phyloP scores from a whole-genome alignment of 2,329 filamentous ascomycete species.

The Esteya vermicola region DNA sequence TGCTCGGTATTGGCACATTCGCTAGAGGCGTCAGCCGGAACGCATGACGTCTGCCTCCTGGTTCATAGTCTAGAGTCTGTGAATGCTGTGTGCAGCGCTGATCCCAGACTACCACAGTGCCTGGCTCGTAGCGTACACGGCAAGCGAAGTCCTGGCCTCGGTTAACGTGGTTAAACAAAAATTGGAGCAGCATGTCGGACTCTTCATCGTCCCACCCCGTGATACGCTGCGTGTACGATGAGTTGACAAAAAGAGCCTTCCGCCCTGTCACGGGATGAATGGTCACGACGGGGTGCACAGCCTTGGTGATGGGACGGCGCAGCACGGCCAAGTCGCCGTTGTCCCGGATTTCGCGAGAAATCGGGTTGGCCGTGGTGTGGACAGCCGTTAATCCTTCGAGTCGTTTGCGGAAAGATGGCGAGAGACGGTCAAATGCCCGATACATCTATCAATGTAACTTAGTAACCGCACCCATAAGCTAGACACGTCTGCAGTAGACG shows the following conservation, averaged over 20 bases:
- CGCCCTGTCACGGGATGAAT: conserved; percentile 74
- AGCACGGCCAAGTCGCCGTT: conserved; percentile 13
- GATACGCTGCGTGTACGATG: conserved; percentile 41
- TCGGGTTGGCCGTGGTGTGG: conserved; percentile 28
- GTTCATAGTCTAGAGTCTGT: conserved; percentile 11
- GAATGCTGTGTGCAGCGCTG: conserved; percentile 13
- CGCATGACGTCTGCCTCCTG: conserved; percentile 10
- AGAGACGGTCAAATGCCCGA: conserved; percentile 62
- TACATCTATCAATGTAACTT: conserved; percentile 26
- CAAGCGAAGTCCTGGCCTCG: conserved; percentile 31
- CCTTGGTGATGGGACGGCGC: conserved; percentile 36
- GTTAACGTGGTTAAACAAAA: conserved; percentile 28
- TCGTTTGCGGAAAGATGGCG: conserved; percentile 58
- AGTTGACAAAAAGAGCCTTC: conserved; percentile 70
- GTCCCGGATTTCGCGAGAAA: conserved; percentile 9
- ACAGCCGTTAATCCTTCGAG: conserved; percentile 71
- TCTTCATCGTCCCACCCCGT: conserved; percentile 78
- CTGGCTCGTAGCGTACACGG: conserved; percentile 29
- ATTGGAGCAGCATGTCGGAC: conserved; percentile 42
- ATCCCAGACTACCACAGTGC: conserved; percentile 27
- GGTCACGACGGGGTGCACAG: conserved; percentile 62
- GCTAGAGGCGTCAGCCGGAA: conserved; percentile 18
- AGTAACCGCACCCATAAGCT: conserved; percentile 32
- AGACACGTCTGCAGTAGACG: no score
- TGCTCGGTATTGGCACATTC: conserved; percentile 26